These are phyloP conservation scores for Colletotrichum liriopes DNA, from an alignment of 2,329 filamentous ascomycete genomes.

Conservation along the genomic window DNA sequence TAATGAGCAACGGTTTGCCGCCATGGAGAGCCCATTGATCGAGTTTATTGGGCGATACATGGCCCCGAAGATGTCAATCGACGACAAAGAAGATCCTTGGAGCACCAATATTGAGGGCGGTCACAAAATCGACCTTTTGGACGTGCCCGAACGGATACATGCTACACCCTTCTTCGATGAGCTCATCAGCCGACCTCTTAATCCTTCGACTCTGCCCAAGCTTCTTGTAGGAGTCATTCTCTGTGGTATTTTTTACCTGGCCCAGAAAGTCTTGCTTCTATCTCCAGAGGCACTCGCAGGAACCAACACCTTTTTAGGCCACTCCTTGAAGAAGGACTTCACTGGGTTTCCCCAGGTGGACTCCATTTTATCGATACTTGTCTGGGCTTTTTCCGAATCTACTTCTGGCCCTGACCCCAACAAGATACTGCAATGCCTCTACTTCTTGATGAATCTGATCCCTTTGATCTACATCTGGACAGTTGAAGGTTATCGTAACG, in stretches of 20 bases:
- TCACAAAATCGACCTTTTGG: slow-evolving; percentile 24
- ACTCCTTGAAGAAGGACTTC: neutral
- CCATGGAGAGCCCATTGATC: slow-evolving; percentile 43
- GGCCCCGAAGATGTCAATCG: slow-evolving; percentile 9
- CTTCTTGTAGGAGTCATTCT: neutral
- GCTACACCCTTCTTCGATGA: slow-evolving; percentile 43
- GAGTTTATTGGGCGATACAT: slow-evolving; percentile 3
- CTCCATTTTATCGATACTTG: neutral
- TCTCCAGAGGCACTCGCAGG: neutral
- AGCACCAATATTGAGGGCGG: slow-evolving; percentile 9
- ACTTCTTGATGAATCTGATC: slow-evolving; percentile 44
- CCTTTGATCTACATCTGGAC: slow-evolving; percentile 47
- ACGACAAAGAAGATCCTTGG: slow-evolving; percentile 14
- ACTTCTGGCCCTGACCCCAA: slow-evolving; percentile 12
- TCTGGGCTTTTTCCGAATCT: slow-evolving; percentile 12
- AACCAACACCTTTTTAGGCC: neutral
- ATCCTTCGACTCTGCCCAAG: neutral
- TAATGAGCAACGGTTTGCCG: slow-evolving; percentile 43
- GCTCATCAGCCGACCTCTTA: slow-evolving; percentile 23
- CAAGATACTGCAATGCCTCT: slow-evolving; percentile 15
- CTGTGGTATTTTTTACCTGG: slow-evolving; percentile 12
- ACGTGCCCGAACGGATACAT: slow-evolving; percentile 39
- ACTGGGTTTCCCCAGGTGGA: slow-evolving; percentile 8
- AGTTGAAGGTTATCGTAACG: slow-evolving; percentile 46
- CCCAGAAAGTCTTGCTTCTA: neutral